phyloP scores from a whole-genome alignment of 768 basidiomycete genomes.

The Kwoniella mangroviensis region DNA sequence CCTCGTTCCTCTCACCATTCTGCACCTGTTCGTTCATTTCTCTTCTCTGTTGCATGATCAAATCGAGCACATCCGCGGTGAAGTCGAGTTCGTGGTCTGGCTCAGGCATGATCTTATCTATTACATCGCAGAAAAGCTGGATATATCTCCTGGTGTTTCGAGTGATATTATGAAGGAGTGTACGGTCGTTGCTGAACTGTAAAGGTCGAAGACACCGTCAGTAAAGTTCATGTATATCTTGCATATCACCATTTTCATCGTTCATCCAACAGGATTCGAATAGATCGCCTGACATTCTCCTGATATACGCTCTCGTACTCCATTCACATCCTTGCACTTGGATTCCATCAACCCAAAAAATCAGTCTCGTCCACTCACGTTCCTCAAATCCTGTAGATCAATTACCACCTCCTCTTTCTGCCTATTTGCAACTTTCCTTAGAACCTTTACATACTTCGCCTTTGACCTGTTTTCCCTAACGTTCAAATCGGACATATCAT shows the following conservation, averaged over 20 bases:
- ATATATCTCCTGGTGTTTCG: conserved; percentile 89
- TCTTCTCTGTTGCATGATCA: conserved; percentile 89
- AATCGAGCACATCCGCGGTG: conserved; percentile 92
- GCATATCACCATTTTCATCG: no score
- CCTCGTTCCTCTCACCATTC: conserved; percentile 41
- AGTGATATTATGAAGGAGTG: conserved; percentile 75
- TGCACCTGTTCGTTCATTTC: conserved; percentile 77
- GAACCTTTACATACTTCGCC: conserved; percentile 55
- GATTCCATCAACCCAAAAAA: no score
- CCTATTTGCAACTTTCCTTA: conserved; percentile 73
- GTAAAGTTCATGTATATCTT: background rate
- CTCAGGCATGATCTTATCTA: conserved; percentile 85
- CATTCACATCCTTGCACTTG: no score
- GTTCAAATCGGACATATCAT: conserved; percentile 68
- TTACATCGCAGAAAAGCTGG: conserved; percentile 81
- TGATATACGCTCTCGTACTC: no score
- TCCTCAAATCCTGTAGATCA: conserved; percentile 83
- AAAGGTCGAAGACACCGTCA: background rate
- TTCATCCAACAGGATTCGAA: no score
- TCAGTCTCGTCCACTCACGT: conserved; percentile 61
- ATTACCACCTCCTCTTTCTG: conserved; percentile 87
- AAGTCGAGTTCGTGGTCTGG: conserved; percentile 89
- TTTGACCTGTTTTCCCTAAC: conserved; percentile 33
- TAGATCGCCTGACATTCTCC: no score
- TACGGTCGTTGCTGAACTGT: conserved; percentile 66